Evolutionary conservation across 2,329 filamentous ascomycete genomes (phyloP).

Genomic region (Fusarium austroafricanum): DNA sequence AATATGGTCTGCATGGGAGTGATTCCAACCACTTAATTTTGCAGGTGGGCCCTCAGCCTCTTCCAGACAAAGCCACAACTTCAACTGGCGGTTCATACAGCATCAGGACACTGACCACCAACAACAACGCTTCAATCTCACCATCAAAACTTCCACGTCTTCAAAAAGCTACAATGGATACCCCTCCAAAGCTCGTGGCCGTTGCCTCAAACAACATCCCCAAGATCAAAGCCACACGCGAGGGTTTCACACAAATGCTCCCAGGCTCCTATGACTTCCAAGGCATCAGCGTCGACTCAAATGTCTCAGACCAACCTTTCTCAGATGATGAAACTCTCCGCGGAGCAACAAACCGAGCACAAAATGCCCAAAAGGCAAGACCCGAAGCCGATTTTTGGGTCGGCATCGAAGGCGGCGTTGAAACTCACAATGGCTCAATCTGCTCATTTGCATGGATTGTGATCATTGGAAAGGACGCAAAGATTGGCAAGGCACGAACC

Average conservation of each 20-base stretch:
- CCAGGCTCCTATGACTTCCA: constrained; percentile 45
- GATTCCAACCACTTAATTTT: too few relatives aligned
- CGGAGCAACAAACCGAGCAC: constrained; percentile 54
- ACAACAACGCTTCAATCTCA: neutral
- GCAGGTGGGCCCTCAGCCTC: constrained; percentile 1
- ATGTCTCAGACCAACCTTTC: constrained; percentile 55
- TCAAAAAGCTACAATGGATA: neutral
- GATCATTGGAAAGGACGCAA: constrained; percentile 46
- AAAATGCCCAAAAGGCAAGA: constrained; percentile 46
- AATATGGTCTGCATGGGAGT: neutral
- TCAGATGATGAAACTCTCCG: constrained; percentile 53
- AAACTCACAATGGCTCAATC: constrained; percentile 45
- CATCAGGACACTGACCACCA: too few relatives aligned
- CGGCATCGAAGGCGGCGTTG: constrained; percentile 57
- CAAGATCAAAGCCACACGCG: constrained; percentile 53
- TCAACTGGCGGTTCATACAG: neutral
- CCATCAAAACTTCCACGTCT: neutral
- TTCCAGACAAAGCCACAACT: neutral
- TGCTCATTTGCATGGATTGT: constrained; percentile 57
- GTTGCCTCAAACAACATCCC: constrained; percentile 56
- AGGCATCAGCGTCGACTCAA: constrained; percentile 51
- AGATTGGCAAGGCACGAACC: constrained; percentile 53
- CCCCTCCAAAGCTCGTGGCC: constrained; percentile 35
- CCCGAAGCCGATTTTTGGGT: constrained; percentile 55
- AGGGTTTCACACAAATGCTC: constrained; percentile 53